phyloP scores from a whole-genome alignment of 192 early-diverging fungal genomes.

The Gigaspora rosea region DNA sequence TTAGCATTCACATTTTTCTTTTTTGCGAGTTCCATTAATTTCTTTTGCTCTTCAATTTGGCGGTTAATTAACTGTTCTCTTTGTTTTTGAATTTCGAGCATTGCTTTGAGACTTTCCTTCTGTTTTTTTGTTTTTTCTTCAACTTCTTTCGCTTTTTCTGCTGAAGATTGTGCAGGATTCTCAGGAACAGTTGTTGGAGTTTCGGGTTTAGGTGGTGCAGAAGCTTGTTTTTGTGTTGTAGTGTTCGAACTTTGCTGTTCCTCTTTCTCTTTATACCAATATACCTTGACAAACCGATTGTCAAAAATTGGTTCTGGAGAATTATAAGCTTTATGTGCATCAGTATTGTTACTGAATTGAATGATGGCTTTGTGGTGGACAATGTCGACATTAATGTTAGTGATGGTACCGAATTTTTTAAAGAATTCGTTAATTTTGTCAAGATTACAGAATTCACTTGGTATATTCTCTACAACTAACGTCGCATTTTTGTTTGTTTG shows the following conservation, averaged over 20 bases:
- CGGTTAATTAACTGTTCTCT: constrained; percentile 57
- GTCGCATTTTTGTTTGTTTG: constrained; percentile 47
- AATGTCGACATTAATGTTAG: constrained; percentile 69
- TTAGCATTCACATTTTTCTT: constrained; percentile 52
- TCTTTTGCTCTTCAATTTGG: constrained; percentile 68
- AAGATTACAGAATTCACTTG: constrained; percentile 62
- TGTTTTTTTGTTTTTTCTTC: constrained; percentile 54
- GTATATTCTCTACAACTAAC: constrained; percentile 78
- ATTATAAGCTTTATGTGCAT: constrained; percentile 70
- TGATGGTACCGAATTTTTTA: constrained; percentile 74
- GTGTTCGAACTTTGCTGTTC: constrained; percentile 30
- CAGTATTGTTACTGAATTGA: constrained; percentile 59
- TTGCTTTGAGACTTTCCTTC: constrained; percentile 50
- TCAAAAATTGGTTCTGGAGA: constrained; percentile 80
- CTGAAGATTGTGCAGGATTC: constrained; percentile 44
- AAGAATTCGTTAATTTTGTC: constrained; percentile 79
- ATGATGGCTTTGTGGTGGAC: constrained; percentile 59
- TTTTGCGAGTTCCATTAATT: constrained; percentile 53
- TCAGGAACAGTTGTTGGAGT: constrained; percentile 37
- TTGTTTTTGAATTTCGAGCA: constrained; percentile 59
- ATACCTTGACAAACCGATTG: constrained; percentile 88
- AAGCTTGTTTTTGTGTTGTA: constrained; percentile 33
- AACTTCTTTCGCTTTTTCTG: constrained; percentile 46
- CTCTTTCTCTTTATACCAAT: constrained; percentile 59
- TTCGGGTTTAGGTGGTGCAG: constrained; percentile 34